Conservation (phyloP, 2,329 filamentous ascomycete species). For the Monilinia vaccinii-corymbosi region DNA sequence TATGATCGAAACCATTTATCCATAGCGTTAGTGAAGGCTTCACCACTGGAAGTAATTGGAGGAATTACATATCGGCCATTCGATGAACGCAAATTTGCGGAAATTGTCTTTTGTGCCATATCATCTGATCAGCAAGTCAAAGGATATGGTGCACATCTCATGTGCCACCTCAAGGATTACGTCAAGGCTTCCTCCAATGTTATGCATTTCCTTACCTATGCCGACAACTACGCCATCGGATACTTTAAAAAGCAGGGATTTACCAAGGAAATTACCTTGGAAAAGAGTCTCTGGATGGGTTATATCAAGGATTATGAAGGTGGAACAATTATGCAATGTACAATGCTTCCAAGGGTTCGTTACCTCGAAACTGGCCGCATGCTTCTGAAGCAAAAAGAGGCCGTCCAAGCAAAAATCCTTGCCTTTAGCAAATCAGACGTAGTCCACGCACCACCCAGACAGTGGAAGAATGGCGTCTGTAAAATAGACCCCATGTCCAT, state of each 20-base stretch:
- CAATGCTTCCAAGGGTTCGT: conserved; percentile 88
- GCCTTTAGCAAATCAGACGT: conserved; percentile 84
- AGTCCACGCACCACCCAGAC: conserved; percentile 72
- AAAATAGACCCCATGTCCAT: conserved; percentile 81
- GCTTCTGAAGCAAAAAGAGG: conserved; percentile 95
- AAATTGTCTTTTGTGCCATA: conserved; percentile 98
- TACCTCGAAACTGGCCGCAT: conserved; percentile 91
- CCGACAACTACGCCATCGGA: conserved; percentile 96
- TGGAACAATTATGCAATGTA: conserved; percentile 98
- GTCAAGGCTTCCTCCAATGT: conserved; percentile 94
- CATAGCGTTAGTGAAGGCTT: conserved; percentile 92
- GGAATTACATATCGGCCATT: conserved; percentile 97
- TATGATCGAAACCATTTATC: conserved; percentile 95
- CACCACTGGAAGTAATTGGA: conserved; percentile 82
- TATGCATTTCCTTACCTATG: conserved; percentile 98
- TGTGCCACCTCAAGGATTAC: conserved; percentile 97
- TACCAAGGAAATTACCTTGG: conserved; percentile 94
- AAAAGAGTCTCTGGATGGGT: conserved; percentile 91
- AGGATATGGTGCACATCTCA: conserved; percentile 93
- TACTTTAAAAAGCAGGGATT: conserved; percentile 99
- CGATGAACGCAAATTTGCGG: conserved; percentile 82
- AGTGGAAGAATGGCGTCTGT: conserved; percentile 69
- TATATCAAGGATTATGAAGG: conserved; percentile 99
- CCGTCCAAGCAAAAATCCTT: conserved; percentile 87
- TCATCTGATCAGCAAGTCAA: conserved; percentile 98